Conservation (phyloP, 352 stramenopile genomes). For the Globisporangium heterothallicum region DNA sequence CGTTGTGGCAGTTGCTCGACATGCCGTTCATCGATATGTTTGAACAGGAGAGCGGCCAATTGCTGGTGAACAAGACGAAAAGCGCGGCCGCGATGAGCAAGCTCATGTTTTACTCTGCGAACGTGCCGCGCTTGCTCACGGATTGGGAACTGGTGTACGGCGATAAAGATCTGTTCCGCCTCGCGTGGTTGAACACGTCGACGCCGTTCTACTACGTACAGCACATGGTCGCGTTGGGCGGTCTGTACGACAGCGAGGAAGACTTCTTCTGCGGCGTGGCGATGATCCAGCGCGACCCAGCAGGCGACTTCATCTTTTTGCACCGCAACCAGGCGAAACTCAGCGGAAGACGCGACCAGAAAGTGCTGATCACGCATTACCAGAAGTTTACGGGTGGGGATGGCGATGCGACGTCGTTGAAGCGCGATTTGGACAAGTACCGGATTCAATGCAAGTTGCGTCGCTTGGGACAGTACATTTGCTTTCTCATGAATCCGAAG, state of each 20-base stretch:
- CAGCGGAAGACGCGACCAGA: constrained; percentile 51
- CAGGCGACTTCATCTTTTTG: constrained; percentile 71
- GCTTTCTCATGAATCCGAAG: constrained; percentile 52
- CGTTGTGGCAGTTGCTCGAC: constrained; percentile 64
- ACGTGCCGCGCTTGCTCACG: constrained; percentile 49
- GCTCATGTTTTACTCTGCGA: constrained; percentile 77
- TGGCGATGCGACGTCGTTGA: constrained; percentile 40
- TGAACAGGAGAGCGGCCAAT: constrained; percentile 76
- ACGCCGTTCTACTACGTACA: constrained; percentile 67
- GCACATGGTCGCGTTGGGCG: constrained; percentile 46
- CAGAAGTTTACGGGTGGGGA: constrained; percentile 77
- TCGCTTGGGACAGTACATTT: constrained; percentile 54
- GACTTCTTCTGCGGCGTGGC: constrained; percentile 73
- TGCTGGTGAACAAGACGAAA: constrained; percentile 56
- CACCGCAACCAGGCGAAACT: constrained; percentile 81
- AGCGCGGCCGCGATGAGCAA: constrained; percentile 41
- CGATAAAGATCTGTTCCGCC: constrained; percentile 73
- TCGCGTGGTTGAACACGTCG: constrained; percentile 73
- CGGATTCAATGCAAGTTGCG: constrained; percentile 58
- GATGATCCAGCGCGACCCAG: constrained; percentile 74
- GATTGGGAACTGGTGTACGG: constrained; percentile 68
- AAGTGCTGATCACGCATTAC: constrained; percentile 55
- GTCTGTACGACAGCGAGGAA: constrained; percentile 39
- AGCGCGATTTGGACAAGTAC: constrained; percentile 63
- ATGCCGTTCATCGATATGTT: constrained; percentile 87